Percentiles rank a stretch among this genome's conserved stretches.
These are phyloP conservation scores for Phyllosticta ampelicida DNA, from an alignment of 2,329 filamentous ascomycete species.

Conservation along the genomic window DNA sequence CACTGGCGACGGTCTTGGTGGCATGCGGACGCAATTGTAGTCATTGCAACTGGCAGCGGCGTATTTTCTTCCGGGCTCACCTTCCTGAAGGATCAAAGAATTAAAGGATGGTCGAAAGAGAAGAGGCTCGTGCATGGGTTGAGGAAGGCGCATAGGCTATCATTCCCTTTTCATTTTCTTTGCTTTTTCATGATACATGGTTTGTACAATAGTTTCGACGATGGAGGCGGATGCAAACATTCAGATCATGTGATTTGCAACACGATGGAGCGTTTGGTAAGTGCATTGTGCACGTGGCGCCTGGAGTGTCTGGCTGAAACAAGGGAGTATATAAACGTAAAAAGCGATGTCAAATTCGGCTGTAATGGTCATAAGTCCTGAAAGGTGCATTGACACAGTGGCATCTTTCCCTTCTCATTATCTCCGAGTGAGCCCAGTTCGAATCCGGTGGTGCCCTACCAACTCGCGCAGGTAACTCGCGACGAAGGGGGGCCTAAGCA, in stretches of 20 bases:
- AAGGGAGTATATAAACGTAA: not conserved
- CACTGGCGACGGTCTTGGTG: conserved; percentile 1
- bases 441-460: conserved; percentile 30
- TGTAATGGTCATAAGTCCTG: conserved; percentile 12
- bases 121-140: conserved; percentile 2
- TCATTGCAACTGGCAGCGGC: not conserved
- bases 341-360: not conserved
- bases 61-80: not conserved
- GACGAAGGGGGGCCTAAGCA: conserved; percentile 32
- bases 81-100: not conserved
- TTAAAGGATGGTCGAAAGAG: not conserved
- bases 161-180: too few species aligned
- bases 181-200: conserved; percentile 6
- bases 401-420: conserved; percentile 8
- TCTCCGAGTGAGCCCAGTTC: conserved; percentile 27
- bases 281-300: too few species aligned
- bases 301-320: not conserved
- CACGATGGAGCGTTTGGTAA: too few species aligned
- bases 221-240: conserved; percentile 1
- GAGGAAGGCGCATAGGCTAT: conserved; percentile 3
- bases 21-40: conserved; percentile 1
- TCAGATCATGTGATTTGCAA: not conserved
- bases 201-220: conserved; percentile 10
- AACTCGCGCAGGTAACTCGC: conserved; percentile 31
- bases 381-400: conserved; percentile 11